A percentile compares a stretch with the other conserved stretches of the same genome.
Evolutionary conservation across 352 stramenopile genomes (phyloP).

Genomic region (Aphanomyces cochlioides): DNA sequence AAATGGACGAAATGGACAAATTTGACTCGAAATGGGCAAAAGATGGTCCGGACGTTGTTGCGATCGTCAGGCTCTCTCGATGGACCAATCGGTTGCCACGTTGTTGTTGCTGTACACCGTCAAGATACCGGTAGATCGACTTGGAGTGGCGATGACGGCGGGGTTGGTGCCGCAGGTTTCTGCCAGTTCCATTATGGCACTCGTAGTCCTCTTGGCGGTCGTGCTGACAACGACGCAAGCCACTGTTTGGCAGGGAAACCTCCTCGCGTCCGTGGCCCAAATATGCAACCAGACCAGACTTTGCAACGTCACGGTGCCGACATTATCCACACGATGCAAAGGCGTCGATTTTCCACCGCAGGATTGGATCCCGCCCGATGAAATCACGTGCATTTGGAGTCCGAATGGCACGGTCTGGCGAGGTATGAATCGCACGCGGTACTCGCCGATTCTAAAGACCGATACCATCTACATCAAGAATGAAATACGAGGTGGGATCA

Average conservation of each 20-base stretch:
- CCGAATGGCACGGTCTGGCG: conserved; percentile 30
- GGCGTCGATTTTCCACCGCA: not conserved
- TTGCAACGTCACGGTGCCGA: conserved; percentile 11
- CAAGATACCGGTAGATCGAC: too few species aligned
- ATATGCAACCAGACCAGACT: not conserved
- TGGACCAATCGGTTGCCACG: too few species aligned
- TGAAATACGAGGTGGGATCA: conserved; percentile 21
- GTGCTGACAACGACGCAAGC: not conserved
- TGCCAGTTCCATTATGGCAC: too few species aligned
- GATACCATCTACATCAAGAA: conserved; percentile 21
- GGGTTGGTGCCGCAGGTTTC: too few species aligned
- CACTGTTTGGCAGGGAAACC: conserved; percentile 7
- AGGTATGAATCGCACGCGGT: conserved; percentile 22
- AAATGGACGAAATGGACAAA: too few species aligned
- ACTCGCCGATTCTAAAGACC: not conserved
- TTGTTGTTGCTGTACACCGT: too few species aligned
- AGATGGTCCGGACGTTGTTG: too few species aligned
- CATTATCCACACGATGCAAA: conserved; percentile 13
- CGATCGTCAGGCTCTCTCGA: too few species aligned
- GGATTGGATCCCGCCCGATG: conserved; percentile 10
- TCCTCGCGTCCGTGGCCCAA: not conserved
- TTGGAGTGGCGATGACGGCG: too few species aligned
- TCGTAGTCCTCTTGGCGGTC: not conserved
- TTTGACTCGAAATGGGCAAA: too few species aligned
- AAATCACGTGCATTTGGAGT: conserved; percentile 21